Conservation (phyloP, 257 asterid genomes). For the Gentiana dahurica region DNA sequence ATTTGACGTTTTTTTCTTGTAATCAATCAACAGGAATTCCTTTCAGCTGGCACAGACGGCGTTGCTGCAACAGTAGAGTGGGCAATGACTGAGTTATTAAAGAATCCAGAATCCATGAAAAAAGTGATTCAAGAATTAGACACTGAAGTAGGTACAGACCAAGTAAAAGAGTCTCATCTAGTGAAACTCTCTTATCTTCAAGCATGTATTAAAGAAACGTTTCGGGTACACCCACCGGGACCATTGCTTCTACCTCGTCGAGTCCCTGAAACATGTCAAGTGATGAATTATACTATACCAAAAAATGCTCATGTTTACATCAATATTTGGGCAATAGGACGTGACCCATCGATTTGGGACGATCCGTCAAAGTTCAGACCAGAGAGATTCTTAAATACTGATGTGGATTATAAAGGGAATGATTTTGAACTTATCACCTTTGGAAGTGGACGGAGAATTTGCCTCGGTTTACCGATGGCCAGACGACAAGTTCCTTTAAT, state of each 20-base stretch:
- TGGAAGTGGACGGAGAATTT: slow-evolving; percentile 1
- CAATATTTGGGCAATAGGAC: slow-evolving; percentile 1
- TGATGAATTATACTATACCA: slow-evolving; percentile 1
- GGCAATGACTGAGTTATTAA: not conserved
- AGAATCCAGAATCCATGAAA: not conserved
- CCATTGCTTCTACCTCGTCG: not conserved
- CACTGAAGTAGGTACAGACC: not conserved
- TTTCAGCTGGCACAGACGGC: not conserved
- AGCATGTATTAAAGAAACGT: slow-evolving; percentile 4
- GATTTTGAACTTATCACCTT: slow-evolving; percentile 1
- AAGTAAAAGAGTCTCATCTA: not conserved
- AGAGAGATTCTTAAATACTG: not conserved
- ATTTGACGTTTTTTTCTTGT: no score
- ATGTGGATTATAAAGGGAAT: slow-evolving; percentile 4
- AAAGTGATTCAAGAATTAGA: not conserved
- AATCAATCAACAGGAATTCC: not conserved
- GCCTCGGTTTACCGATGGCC: slow-evolving; percentile 4
- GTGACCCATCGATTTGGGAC: slow-evolving; percentile 3
- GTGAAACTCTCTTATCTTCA: not conserved
- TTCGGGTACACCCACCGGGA: slow-evolving; percentile 1
- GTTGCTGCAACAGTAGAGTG: not conserved
- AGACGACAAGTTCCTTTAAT: not conserved
- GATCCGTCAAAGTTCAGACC: slow-evolving; percentile 1
- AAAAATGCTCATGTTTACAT: not conserved
- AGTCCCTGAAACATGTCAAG: slow-evolving; percentile 1